Percentiles rank a stretch among this genome's conserved stretches.
These are phyloP conservation scores for Metschnikowia lunata DNA, from an alignment of 805 yeast species.

Conservation along the genomic window DNA sequence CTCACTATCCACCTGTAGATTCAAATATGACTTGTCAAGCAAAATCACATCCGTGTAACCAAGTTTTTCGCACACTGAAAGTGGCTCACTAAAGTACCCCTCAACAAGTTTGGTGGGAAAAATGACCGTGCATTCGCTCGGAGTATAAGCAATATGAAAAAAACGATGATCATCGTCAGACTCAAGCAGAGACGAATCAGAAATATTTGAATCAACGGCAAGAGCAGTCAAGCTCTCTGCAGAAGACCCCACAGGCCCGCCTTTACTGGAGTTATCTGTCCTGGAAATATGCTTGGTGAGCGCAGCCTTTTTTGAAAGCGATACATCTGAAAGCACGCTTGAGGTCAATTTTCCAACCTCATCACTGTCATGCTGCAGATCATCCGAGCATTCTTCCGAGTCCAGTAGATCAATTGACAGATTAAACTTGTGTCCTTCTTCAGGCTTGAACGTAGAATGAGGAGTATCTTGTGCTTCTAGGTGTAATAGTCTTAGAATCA, in stretches of 20 bases:
- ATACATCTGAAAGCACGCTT: constrained; percentile 2
- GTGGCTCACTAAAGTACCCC: constrained; percentile 35
- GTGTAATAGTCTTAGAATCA: constrained; percentile 46
- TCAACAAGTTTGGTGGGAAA: constrained; percentile 40
- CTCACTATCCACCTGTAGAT: constrained; percentile 58
- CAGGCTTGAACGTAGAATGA: constrained; percentile 8
- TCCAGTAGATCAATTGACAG: constrained; percentile 3
- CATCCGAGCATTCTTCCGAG: constrained; percentile 2
- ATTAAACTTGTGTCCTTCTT: neutral
- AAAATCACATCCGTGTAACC: constrained; percentile 36
- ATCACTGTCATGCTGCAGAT: constrained; percentile 3
- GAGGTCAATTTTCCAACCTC: neutral
- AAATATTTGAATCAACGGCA: constrained; percentile 3
- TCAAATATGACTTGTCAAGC: constrained; percentile 42
- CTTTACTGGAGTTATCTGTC: constrained; percentile 31
- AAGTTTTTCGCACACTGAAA: constrained; percentile 29
- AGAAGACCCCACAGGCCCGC: constrained; percentile 8
- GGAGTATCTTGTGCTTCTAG: constrained; percentile 23
- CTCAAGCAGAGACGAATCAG: neutral
- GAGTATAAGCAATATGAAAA: constrained; percentile 59
- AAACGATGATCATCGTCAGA: constrained; percentile 40
- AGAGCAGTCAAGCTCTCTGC: constrained; percentile 4
- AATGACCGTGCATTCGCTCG: constrained; percentile 59
- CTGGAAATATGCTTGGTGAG: constrained; percentile 5
- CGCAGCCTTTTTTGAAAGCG: neutral